Conservation (phyloP, 2,329 filamentous ascomycete genomes). For the Xylaria sp. region DNA sequence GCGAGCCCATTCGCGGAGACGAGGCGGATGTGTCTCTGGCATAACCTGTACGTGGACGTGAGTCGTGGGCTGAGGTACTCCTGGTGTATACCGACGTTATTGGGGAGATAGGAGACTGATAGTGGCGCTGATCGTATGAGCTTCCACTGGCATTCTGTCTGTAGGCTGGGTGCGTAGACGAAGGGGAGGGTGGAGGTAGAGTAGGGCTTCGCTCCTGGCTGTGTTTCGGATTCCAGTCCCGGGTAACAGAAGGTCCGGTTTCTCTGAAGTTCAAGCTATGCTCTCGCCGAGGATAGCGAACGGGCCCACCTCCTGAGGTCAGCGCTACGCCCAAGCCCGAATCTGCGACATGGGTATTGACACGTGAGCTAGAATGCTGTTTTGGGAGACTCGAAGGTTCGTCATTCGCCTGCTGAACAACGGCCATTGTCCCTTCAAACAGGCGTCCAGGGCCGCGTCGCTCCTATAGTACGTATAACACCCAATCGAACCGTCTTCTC, state of each 20-base stretch:
- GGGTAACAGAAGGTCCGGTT: constrained; percentile 42
- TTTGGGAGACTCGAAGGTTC: constrained; percentile 25
- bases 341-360: constrained; percentile 37
- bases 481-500: not conserved
- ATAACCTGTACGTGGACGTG: constrained; percentile 21
- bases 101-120: constrained; percentile 35
- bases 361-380: constrained; percentile 29
- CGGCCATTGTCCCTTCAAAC: constrained; percentile 33
- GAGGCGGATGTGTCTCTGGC: constrained; percentile 30
- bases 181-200: constrained; percentile 32
- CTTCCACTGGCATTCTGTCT: constrained; percentile 24
- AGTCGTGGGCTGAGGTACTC: constrained; percentile 34
- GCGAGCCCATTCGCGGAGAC: constrained; percentile 36
- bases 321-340: constrained; percentile 38
- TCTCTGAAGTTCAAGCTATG: constrained; percentile 47
- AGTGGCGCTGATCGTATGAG: constrained; percentile 32
- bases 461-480: constrained; percentile 11
- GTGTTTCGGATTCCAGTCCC: constrained; percentile 44
- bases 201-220: constrained; percentile 38
- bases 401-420: constrained; percentile 26
- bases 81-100: constrained; percentile 33
- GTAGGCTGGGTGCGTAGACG: constrained; percentile 28
- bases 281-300: constrained; percentile 43
- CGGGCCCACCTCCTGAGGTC: constrained; percentile 41
- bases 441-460: constrained; percentile 11